phyloP scores from a whole-genome alignment of 345 rosid genomes.

The Bruguiera gymnorhiza region DNA sequence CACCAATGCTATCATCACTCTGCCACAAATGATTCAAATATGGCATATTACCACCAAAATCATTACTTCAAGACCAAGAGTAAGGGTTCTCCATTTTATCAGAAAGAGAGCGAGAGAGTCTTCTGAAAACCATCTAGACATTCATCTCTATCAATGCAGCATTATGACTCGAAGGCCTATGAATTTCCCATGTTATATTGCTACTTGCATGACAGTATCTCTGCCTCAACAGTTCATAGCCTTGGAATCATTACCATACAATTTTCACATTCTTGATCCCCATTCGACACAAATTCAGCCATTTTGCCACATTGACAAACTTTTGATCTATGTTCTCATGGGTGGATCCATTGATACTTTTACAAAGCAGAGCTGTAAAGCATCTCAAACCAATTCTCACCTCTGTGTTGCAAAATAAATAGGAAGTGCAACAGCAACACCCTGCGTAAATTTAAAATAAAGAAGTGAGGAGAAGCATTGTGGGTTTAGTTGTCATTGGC shows the following conservation, averaged over 20 bases:
- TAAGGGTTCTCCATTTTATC: too few relatives aligned
- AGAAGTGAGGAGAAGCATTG: slow-evolving; percentile 12
- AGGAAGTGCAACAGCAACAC: slow-evolving; percentile 98
- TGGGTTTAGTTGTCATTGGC: background rate
- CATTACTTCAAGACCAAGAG: background rate
- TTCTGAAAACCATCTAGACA: too few relatives aligned
- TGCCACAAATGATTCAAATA: too few relatives aligned
- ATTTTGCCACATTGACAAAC: background rate
- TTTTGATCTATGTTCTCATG: background rate
- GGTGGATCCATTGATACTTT: background rate
- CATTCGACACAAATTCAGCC: background rate
- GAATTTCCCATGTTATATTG: background rate
- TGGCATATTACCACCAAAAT: background rate
- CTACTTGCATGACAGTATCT: background rate
- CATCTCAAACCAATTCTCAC: slow-evolving; percentile 37
- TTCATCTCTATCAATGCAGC: background rate
- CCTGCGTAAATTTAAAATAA: slow-evolving; percentile 42
- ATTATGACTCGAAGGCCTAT: background rate
- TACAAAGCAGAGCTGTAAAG: slow-evolving; percentile 9
- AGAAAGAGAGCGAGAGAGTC: too few relatives aligned
- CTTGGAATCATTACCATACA: too few relatives aligned
- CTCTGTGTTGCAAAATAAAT: slow-evolving; percentile 95
- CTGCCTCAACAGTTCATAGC: background rate
- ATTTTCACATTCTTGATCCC: background rate
- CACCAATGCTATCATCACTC: too few relatives aligned